These are phyloP conservation scores for Suillus decipiens DNA, from an alignment of 768 basidiomycete genomes.

Conservation along the genomic window DNA sequence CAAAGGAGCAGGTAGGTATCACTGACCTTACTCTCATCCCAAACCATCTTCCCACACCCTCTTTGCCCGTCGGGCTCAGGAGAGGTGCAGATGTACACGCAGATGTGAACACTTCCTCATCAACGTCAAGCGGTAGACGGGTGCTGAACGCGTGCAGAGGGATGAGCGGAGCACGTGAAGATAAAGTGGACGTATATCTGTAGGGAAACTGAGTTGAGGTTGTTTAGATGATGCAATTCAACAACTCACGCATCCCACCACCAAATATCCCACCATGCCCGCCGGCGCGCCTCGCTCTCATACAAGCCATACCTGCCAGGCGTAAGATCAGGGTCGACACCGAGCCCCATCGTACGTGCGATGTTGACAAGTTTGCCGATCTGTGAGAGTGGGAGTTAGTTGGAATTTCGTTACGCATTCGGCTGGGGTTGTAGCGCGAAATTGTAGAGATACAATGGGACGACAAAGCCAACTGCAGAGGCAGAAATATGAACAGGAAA, in stretches of 20 bases:
- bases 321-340: slow-evolving; percentile 57
- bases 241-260: slow-evolving; percentile 75
- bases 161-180: slow-evolving; percentile 44
- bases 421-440: not conserved
- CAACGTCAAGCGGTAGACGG: slow-evolving; percentile 55
- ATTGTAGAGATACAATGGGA: not conserved
- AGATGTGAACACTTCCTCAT: slow-evolving; percentile 53
- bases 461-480: not conserved
- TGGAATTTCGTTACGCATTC: not conserved
- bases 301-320: slow-evolving; percentile 48
- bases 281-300: slow-evolving; percentile 51
- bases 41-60: slow-evolving; percentile 42
- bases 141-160: slow-evolving; percentile 56
- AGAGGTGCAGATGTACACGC: slow-evolving; percentile 46
- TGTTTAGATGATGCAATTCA: not conserved
- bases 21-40: slow-evolving; percentile 55
- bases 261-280: slow-evolving; percentile 80
- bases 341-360: slow-evolving; percentile 65
- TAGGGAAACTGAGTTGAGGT: not conserved
- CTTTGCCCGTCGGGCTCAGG: slow-evolving; percentile 26
- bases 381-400: slow-evolving; percentile 30
- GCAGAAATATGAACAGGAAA: not conserved
- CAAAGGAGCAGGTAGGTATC: not conserved
- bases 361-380: slow-evolving; percentile 70
- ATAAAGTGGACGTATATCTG: slow-evolving; percentile 5